phyloP scores from a whole-genome alignment of 352 stramenopile genomes.

The Pythium oligandrum region DNA sequence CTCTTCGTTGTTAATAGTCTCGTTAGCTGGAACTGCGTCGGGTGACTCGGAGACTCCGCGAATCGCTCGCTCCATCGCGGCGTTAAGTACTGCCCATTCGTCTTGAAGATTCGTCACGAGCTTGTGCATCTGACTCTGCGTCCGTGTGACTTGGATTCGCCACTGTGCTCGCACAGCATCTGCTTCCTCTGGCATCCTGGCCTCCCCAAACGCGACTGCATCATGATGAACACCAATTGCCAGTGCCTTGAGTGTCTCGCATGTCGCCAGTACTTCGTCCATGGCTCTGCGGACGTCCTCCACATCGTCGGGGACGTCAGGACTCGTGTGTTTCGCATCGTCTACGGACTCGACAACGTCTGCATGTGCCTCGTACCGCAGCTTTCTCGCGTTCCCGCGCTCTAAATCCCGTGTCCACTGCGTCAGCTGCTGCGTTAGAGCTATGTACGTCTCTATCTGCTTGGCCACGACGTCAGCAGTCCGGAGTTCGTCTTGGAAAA shows the following conservation, averaged over 20 bases:
- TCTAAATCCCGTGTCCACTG: neutral
- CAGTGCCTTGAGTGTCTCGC: constrained; percentile 51
- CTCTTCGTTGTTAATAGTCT: neutral
- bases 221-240: constrained; percentile 39
- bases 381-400: too few relatives aligned
- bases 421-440: neutral
- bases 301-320: constrained; percentile 3
- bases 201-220: constrained; percentile 5
- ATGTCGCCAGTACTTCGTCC: constrained; percentile 25
- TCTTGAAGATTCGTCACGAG: constrained; percentile 14
- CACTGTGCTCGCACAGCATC: constrained; percentile 9
- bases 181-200: neutral
- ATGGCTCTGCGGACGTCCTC: constrained; percentile 1
- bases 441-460: neutral
- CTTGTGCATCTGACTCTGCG: constrained; percentile 17
- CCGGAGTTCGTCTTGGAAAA: neutral
- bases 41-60: neutral
- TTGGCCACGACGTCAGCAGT: neutral
- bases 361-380: too few relatives aligned
- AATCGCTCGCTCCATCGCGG: neutral
- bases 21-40: neutral
- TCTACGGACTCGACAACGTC: too few relatives aligned
- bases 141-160: constrained; percentile 2
- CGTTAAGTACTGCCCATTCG: constrained; percentile 17
- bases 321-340: too few relatives aligned